Conservation (phyloP, 225 moss, liverwort and hornwort genomes). For the Marchantia paleacea region DNA sequence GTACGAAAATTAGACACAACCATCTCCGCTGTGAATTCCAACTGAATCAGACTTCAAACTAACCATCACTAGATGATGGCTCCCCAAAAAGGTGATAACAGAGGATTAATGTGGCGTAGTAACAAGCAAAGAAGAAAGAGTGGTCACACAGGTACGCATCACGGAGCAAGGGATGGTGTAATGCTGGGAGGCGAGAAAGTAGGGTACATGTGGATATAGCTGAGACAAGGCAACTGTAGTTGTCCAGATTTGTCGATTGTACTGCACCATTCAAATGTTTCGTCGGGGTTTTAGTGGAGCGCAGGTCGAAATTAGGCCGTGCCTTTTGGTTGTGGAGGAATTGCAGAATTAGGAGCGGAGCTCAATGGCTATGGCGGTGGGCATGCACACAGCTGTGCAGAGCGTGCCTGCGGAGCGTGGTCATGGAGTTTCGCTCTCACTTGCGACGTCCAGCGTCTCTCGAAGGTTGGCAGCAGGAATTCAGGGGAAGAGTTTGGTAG, state of each 20-base stretch:
- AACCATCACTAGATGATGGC: no score
- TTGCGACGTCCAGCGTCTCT: no score
- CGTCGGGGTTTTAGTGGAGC: not conserved
- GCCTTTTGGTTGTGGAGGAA: not conserved
- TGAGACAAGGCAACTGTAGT: not conserved
- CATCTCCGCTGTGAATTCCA: no score
- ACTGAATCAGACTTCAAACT: no score
- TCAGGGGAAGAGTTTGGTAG: not conserved
- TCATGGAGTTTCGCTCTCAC: not conserved
- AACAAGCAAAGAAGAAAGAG: no score
- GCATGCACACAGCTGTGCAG: not conserved
- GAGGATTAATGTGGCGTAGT: no score
- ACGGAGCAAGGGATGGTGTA: no score
- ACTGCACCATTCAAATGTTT: not conserved
- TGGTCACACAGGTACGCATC: no score
- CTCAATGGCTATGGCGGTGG: slow-evolving; percentile 5
- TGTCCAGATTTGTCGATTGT: not conserved
- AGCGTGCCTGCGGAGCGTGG: not conserved
- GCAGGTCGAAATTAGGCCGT: not conserved
- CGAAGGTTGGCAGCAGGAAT: not conserved
- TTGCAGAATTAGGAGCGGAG: not conserved
- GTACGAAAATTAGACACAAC: no score
- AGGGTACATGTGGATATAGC: slow-evolving; percentile 3
- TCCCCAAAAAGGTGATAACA: no score
- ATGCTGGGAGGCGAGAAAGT: not conserved